Evolutionary conservation across 2,329 filamentous ascomycete species (phyloP), one percentile per base, ranked within the genome.

Genomic region (Apiospora marii): DNA sequence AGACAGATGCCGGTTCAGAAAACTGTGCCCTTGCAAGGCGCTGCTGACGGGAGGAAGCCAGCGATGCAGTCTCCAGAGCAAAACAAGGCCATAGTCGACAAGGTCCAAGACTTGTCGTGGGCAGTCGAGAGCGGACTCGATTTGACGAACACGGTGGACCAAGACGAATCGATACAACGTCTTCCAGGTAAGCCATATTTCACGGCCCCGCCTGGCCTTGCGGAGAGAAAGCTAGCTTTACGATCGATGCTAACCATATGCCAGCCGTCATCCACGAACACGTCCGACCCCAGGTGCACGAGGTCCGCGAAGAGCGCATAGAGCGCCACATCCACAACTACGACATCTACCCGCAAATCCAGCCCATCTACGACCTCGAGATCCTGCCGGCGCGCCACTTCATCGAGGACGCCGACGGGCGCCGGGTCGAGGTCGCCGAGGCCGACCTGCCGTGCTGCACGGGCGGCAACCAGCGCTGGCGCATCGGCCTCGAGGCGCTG

Each of bases 281-380:
- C 1, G 72, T 83, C 58, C 75, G 75, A 27, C 77, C 76, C 53
- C 70, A 78, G 4, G 58, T 77, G 13, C 75, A 80, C 76, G 77
- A 80, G 69, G 75, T 82, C 24, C 68, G 75, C 10, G 72, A 81
- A 72, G 77, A 82, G 71, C 74, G 77, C 43, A 78, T 82, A 68
- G 72, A 79, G 16, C 79, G 81, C n/a, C 79, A 82, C 8, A 80
- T 81, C 71, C 81, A 83, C 68, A 75, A 77, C 12, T 76, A 83
- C 72, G 79, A 82, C 67, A 77, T 81, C 49, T 80, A 79, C 69
- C 79, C 79, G 41, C 76, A 77, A 30, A 75, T 80, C 2, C 81
- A 81, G 51, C 82, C 81, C 3, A 74, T 83, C 67, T 76, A 76
- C 41, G 81, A 80, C 3, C 70, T 81, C 16, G 79, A 82, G 72